phyloP scores from a whole-genome alignment of 306 rosid genomes.

The Arachis stenosperma region DNA sequence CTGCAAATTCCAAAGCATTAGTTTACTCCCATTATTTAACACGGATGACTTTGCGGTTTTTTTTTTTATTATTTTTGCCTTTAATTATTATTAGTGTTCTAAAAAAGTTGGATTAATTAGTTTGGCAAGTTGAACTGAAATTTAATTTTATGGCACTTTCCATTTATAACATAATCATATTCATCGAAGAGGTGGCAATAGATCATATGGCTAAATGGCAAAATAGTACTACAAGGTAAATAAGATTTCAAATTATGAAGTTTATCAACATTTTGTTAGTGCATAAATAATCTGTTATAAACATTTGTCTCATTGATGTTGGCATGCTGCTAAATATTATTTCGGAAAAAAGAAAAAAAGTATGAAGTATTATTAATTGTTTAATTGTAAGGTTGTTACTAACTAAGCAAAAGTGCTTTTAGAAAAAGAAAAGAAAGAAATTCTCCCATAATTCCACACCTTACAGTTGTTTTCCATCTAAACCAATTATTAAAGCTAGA shows the following conservation, averaged over 20 bases:
- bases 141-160: too few species aligned
- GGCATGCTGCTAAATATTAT: not conserved
- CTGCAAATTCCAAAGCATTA: too few species aligned
- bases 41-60: too few species aligned
- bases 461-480: slow-evolving; percentile 59
- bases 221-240: too few species aligned
- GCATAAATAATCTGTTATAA: not conserved
- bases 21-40: too few species aligned
- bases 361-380: not conserved
- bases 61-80: too few species aligned
- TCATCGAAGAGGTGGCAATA: too few species aligned
- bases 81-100: too few species aligned
- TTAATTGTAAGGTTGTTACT: slow-evolving; percentile 4
- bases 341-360: not conserved
- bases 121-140: too few species aligned
- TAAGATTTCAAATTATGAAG: not conserved
- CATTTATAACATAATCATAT: too few species aligned
- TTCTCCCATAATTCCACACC: slow-evolving; percentile 34
- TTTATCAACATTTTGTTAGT: not conserved
- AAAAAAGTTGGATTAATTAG: too few species aligned
- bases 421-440: slow-evolving; percentile 18
- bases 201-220: too few species aligned
- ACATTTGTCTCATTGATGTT: not conserved
- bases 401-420: slow-evolving; percentile 32
- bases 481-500: slow-evolving; percentile 35